phyloP scores from a whole-genome alignment of 345 rosid species.

The Schrenkiella parvula region DNA sequence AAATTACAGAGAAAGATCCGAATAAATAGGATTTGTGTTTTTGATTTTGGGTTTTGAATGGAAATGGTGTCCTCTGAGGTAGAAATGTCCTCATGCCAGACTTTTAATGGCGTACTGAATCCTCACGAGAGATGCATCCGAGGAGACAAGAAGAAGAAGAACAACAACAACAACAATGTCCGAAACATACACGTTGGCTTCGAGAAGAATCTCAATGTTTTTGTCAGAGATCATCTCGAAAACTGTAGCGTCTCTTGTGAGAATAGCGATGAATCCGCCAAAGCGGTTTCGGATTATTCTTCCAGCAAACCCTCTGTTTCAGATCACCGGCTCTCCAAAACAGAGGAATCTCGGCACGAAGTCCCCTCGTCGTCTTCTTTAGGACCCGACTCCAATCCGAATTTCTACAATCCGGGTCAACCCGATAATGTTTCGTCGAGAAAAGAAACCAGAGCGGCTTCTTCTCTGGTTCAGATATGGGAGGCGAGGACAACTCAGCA shows the following conservation, averaged over 20 bases:
- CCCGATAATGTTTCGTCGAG: constrained; percentile 2
- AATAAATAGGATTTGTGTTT: constrained; percentile 17
- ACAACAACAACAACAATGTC: constrained; percentile 26
- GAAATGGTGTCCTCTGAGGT: constrained; percentile 71
- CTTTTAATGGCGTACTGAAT: constrained; percentile 54
- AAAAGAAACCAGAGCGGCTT: constrained; percentile 44
- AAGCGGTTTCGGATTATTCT: constrained; percentile 5
- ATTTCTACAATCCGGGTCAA: constrained; percentile 3
- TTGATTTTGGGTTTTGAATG: constrained; percentile 2
- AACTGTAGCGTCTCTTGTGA: constrained; percentile 31
- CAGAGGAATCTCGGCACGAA: constrained; percentile 20
- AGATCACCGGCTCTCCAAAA: constrained; percentile 41
- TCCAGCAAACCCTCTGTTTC: constrained; percentile 20
- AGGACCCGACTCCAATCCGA: constrained; percentile 4
- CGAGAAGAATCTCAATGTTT: constrained; percentile 56
- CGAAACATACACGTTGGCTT: constrained; percentile 41
- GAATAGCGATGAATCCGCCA: not conserved
- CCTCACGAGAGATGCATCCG: constrained; percentile 42
- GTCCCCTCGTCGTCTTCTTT: constrained; percentile 6
- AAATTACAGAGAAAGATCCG: constrained; percentile 10
- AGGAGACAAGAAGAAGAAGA: constrained; percentile 28
- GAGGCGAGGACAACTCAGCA: constrained; percentile 63
- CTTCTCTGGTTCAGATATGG: constrained; percentile 92
- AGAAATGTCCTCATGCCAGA: constrained; percentile 54
- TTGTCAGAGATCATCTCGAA: constrained; percentile 59